Evolutionary conservation across 2,329 filamentous ascomycete species (phyloP), one percentile per base, ranked within the genome.

Genomic region (Arthroderma uncinatum): DNA sequence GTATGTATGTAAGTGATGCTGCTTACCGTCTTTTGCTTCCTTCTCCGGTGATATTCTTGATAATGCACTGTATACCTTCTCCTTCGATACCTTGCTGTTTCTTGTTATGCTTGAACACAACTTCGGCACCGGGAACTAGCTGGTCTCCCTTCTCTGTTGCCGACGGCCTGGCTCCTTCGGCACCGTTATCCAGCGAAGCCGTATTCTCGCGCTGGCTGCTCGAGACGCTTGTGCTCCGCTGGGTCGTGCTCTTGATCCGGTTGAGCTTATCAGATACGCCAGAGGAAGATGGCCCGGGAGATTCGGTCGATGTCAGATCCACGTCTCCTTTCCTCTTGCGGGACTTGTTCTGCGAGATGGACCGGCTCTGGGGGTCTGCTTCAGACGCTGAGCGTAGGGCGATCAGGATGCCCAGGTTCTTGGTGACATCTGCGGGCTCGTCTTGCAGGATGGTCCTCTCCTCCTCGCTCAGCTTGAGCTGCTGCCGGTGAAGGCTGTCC

Each of bases 41-140:
- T 59, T 91, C 86, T 12, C 86, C 87, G 55, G 83, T 78, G 12
- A 92, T 84, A 55, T 82, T 81, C 59, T 86, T 85, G 54, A 92
- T 88, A 59, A 86, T 85, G 54, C 87, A 88, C 52, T 91, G 80
- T 57, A 91, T 91, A 78, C 75, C 74, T 59, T 75, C 76, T 21
- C 76, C 77, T 63, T 79, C 76, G 2, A 74, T 71, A n/a, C 74
- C 75, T 59, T 75, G 72, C 58, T 74, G 72, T 60, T 77, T 77
- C 61, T 78, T 77, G 61, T 73, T 75, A 57, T 77, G 75, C 33
- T 76, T 77, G 64, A 75, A 78, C 30, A 77, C 76, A 7, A 78
- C 76, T 62, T 78, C 74, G 12, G 74, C 73, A 4, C 75, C 75
- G n/a, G 76, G 64, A 25, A 70, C 66, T 2, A 78, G 66, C 28